Evolutionary conservation across 495 filamentous ascomycete genomes (phyloP).

Genomic region (Saxispiralis lemnorum): DNA sequence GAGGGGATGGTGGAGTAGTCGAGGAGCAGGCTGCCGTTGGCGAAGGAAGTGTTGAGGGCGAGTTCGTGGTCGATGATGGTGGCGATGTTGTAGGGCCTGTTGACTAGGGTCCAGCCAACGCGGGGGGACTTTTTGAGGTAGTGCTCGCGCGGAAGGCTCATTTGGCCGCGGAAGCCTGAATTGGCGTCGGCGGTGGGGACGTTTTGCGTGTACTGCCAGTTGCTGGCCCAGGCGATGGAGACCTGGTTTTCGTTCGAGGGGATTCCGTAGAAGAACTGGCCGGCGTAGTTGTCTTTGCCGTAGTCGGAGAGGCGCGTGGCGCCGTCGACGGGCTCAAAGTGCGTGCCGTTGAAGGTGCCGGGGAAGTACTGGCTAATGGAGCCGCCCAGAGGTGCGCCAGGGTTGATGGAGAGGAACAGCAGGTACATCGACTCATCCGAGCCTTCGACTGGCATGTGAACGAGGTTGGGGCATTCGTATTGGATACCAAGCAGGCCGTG

Average conservation of each 20-base stretch:
- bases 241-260: constrained; percentile 22
- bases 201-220: constrained; percentile 39
- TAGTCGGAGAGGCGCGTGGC: constrained; percentile 33
- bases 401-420: constrained; percentile 35
- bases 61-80: constrained; percentile 22
- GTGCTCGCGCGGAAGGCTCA: constrained; percentile 31
- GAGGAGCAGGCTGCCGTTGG: constrained; percentile 23
- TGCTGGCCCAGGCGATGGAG: constrained; percentile 40
- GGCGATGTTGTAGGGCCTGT: constrained; percentile 23
- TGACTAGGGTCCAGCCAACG: constrained; percentile 28
- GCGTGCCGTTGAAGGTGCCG: constrained; percentile 34
- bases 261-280: constrained; percentile 34
- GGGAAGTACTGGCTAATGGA: constrained; percentile 33
- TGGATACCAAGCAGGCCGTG: constrained; percentile 35
- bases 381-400: constrained; percentile 39
- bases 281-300: constrained; percentile 42
- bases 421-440: constrained; percentile 29
- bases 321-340: constrained; percentile 28
- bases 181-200: constrained; percentile 32
- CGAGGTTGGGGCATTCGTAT: constrained; percentile 41
- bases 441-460: constrained; percentile 28
- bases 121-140: constrained; percentile 29
- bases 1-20: constrained; percentile 27
- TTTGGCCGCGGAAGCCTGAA: constrained; percentile 32
- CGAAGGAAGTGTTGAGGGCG: constrained; percentile 18